Conservation (phyloP, 495 filamentous ascomycete genomes). For the Pyronema omphalodes region DNA sequence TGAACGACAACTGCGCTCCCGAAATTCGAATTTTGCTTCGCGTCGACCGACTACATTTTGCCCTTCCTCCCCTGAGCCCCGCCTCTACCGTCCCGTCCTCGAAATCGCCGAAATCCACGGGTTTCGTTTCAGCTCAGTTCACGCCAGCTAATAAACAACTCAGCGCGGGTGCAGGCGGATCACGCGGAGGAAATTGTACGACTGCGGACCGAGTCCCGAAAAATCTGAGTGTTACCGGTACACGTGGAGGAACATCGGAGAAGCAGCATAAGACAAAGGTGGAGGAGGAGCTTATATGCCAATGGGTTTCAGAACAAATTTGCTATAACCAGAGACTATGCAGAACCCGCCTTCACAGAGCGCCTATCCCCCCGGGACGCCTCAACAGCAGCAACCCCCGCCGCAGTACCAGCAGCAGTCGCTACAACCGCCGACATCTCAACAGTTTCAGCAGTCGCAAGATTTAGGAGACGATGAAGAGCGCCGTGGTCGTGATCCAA, state of each 20-base stretch:
- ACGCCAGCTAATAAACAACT: neutral
- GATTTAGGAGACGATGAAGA: neutral
- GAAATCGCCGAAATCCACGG: too few species aligned
- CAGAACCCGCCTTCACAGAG: neutral
- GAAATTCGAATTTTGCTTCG: too few species aligned
- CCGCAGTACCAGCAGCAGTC: slow-evolving; percentile 6
- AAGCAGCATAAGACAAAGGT: neutral
- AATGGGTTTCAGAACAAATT: slow-evolving; percentile 3
- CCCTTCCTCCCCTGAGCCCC: too few species aligned
- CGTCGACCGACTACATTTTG: too few species aligned
- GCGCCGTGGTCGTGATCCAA: slow-evolving; percentile 12
- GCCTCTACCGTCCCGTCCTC: too few species aligned
- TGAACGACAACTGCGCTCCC: too few species aligned
- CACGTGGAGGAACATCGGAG: neutral
- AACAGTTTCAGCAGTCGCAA: slow-evolving; percentile 8
- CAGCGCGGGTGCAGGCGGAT: neutral
- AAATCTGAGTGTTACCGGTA: neutral
- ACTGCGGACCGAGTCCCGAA: neutral
- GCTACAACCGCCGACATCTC: slow-evolving; percentile 7
- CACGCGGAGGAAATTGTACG: neutral
- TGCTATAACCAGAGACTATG: neutral
- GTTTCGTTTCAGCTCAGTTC: too few species aligned
- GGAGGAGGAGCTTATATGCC: neutral
- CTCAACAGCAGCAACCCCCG: slow-evolving; percentile 14
- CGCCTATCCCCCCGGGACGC: slow-evolving; percentile 1